A percentile compares a stretch with the other conserved stretches of the same genome.
These are phyloP conservation scores for Lolium perenne DNA, from an alignment of 176 grass and related monocot genomes.

Conservation along the genomic window DNA sequence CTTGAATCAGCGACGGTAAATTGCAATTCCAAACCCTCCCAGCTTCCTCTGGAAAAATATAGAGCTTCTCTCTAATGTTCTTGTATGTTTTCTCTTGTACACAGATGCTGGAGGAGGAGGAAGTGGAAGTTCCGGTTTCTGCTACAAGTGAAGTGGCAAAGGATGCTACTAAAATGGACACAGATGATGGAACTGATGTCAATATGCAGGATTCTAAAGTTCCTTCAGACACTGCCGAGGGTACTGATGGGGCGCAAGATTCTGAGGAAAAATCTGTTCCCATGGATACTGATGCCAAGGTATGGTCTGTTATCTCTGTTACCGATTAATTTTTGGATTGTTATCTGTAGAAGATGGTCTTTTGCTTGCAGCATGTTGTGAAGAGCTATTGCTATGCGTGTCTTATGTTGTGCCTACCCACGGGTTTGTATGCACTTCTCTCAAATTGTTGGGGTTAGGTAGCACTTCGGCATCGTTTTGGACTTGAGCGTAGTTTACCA, in stretches of 20 bases:
- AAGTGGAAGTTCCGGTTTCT: constrained; percentile 72
- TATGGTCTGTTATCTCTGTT: constrained; percentile 30
- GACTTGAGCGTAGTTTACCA: background rate
- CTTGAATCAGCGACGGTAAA: constrained; percentile 76
- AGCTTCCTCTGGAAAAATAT: background rate
- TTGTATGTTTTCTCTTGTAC: constrained; percentile 12
- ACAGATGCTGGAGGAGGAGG: constrained; percentile 93
- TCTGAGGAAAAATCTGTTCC: constrained; percentile 54
- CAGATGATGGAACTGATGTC: constrained; percentile 64
- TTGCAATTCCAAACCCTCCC: background rate
- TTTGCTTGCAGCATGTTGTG: background rate
- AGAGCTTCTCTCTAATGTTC: background rate
- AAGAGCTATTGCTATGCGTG: background rate
- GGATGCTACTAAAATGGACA: constrained; percentile 74
- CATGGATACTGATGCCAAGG: constrained; percentile 86
- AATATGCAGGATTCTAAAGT: constrained; percentile 55
- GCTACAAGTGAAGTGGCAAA: constrained; percentile 48
- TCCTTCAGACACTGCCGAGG: constrained; percentile 19
- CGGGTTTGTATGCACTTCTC: background rate
- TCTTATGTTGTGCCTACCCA: background rate
- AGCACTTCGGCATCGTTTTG: background rate
- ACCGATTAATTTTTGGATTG: background rate
- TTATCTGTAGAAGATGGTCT: background rate
- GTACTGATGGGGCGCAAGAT: constrained; percentile 53
- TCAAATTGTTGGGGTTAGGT: no score